A percentile compares a stretch with the other conserved stretches of the same genome.
phyloP scores from a whole-genome alignment of 31 red algal genomes.

The Odonthalia washingtoniensis region DNA sequence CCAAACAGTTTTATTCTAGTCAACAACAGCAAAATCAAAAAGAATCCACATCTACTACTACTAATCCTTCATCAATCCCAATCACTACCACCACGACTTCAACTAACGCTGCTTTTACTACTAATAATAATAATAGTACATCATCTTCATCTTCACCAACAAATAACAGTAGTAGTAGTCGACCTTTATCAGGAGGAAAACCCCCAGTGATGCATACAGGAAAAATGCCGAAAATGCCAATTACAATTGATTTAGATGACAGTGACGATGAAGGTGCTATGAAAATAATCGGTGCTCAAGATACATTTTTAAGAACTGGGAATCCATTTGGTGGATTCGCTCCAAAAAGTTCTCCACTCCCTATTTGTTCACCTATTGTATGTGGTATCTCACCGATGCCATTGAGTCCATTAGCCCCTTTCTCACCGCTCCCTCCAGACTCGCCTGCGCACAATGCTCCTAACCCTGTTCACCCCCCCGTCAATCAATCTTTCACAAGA shows the following conservation, averaged over 20 bases:
- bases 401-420: conserved; percentile 52
- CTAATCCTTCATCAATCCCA: background rate
- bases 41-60: conserved; percentile 11
- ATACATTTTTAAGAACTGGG: conserved; percentile 63
- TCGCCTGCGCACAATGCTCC: conserved; percentile 33
- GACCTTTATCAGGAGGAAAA: conserved; percentile 32
- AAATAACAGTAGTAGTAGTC: too few relatives aligned
- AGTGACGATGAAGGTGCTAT: conserved; percentile 52
- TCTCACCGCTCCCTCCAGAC: conserved; percentile 61
- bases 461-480: conserved; percentile 44
- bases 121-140: too few relatives aligned
- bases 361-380: conserved; percentile 58
- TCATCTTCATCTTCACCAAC: too few relatives aligned
- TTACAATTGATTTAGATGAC: conserved; percentile 63
- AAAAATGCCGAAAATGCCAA: conserved; percentile 69
- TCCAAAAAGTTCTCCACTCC: conserved; percentile 55
- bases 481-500: conserved; percentile 32
- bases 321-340: conserved; percentile 66
- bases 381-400: conserved; percentile 66
- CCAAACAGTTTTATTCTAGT: too few relatives aligned
- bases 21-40: conserved; percentile 32
- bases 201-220: conserved; percentile 30
- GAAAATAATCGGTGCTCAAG: conserved; percentile 62
- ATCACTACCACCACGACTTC: background rate
- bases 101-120: too few relatives aligned